phyloP scores from a whole-genome alignment of 352 stramenopile genomes.

The Thalassiosira gravida region DNA sequence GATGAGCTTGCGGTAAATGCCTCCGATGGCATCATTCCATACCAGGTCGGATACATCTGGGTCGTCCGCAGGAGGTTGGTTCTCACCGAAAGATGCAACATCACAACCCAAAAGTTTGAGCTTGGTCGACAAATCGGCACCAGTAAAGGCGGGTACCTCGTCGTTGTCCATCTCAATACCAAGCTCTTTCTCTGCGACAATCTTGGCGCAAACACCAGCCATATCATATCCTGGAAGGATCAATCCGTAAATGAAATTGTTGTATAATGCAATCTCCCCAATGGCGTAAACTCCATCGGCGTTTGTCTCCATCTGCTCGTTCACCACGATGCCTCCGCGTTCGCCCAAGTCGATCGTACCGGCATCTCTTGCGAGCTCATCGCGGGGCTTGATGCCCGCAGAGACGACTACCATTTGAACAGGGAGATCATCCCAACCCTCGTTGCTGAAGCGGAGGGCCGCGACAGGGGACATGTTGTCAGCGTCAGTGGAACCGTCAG shows the following conservation, averaged over 20 bases:
- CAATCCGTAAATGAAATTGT: slow-evolving; percentile 91
- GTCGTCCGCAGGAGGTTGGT: slow-evolving; percentile 87
- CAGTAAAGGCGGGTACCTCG: slow-evolving; percentile 83
- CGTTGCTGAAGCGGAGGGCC: slow-evolving; percentile 88
- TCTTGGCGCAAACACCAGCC: slow-evolving; percentile 89
- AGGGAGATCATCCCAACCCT: slow-evolving; percentile 87
- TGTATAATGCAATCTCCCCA: slow-evolving; percentile 90
- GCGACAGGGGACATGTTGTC: slow-evolving; percentile 82
- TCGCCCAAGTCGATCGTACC: slow-evolving; percentile 86
- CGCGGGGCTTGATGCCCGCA: slow-evolving; percentile 90
- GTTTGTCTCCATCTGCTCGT: slow-evolving; percentile 88
- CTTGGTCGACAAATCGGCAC: slow-evolving; percentile 91
- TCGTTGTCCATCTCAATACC: slow-evolving; percentile 55
- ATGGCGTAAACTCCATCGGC: slow-evolving; percentile 88
- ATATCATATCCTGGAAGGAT: slow-evolving; percentile 91
- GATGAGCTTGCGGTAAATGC: slow-evolving; percentile 92
- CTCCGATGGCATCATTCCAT: slow-evolving; percentile 90
- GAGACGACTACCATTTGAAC: slow-evolving; percentile 92
- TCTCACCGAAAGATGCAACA: slow-evolving; percentile 90
- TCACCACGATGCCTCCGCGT: slow-evolving; percentile 90
- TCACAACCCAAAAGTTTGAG: slow-evolving; percentile 93
- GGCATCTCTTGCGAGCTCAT: slow-evolving; percentile 87
- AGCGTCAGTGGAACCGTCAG: slow-evolving; percentile 76
- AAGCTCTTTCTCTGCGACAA: slow-evolving; percentile 80
- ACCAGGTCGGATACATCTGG: slow-evolving; percentile 86